Evolutionary conservation across 2,329 filamentous ascomycete species (phyloP).

Genomic region (Botryosphaeria dothidea): DNA sequence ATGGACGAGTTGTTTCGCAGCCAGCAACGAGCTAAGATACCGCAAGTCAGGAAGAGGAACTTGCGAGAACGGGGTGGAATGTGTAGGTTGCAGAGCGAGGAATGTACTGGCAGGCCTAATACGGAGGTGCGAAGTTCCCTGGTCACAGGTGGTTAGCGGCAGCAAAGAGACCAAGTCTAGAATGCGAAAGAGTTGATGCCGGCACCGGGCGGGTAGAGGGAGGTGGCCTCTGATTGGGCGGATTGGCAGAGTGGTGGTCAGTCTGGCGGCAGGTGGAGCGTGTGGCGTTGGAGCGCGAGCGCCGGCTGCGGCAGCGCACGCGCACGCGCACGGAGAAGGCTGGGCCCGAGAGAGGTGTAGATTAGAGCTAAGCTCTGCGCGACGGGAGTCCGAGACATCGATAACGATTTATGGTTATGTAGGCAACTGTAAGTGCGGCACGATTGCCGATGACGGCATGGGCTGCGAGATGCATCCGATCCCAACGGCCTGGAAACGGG

Average conservation of each 20-base stretch:
- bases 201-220: not conserved
- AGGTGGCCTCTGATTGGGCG: not conserved
- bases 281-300: no score
- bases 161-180: not conserved
- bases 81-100: not conserved
- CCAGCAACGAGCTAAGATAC: not conserved
- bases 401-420: not conserved
- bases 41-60: not conserved
- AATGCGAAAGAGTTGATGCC: not conserved
- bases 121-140: not conserved
- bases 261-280: no score
- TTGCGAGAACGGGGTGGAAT: not conserved
- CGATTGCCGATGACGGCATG: conserved; percentile 1
- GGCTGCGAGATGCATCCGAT: not conserved
- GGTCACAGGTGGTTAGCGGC: not conserved
- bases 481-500: conserved; percentile 6
- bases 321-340: not conserved
- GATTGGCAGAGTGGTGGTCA: not conserved
- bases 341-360: not conserved
- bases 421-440: not conserved
- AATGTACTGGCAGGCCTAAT: not conserved
- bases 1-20: no score
- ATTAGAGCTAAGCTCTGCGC: not conserved
- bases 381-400: not conserved
- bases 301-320: not conserved